Evolutionary conservation across 2,329 filamentous ascomycete species (phyloP).

Genomic region (Chalara sp.): DNA sequence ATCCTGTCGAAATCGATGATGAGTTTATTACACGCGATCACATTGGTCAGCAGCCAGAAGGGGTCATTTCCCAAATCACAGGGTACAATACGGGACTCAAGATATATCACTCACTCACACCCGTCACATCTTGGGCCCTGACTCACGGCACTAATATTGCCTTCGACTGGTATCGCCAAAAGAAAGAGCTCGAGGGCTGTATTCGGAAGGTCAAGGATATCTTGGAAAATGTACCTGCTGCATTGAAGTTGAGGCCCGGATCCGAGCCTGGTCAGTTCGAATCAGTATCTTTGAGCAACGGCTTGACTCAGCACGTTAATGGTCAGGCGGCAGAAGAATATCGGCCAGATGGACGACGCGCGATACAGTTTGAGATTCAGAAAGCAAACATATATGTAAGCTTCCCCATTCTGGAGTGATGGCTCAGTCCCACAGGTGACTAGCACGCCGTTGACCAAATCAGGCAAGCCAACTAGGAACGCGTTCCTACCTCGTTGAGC

Average conservation of each 20-base stretch:
- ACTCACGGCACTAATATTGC: conserved; percentile 74
- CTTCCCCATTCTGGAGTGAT: too few relatives aligned
- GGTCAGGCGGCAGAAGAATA: conserved; percentile 23
- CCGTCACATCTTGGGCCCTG: conserved; percentile 71
- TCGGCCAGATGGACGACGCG: conserved; percentile 32
- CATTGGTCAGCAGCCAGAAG: conserved; percentile 62
- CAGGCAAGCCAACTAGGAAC: conserved; percentile 64
- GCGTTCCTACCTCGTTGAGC: conserved; percentile 77
- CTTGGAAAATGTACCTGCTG: conserved; percentile 59
- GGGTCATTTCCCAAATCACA: conserved; percentile 61
- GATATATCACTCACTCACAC: conserved; percentile 75
- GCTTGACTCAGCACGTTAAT: conserved; percentile 28
- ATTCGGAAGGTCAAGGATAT: conserved; percentile 64
- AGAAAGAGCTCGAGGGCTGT: conserved; percentile 63
- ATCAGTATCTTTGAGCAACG: conserved; percentile 35
- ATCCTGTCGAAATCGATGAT: conserved; percentile 79
- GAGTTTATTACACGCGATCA: conserved; percentile 68
- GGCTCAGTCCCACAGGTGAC: too few relatives aligned
- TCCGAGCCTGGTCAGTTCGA: conserved; percentile 34
- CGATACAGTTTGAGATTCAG: conserved; percentile 78
- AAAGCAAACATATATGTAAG: conserved; percentile 78
- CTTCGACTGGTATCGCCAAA: conserved; percentile 72
- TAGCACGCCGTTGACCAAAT: too few relatives aligned
- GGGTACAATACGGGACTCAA: conserved; percentile 77
- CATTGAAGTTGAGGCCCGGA: conserved; percentile 49